phyloP scores from a whole-genome alignment of 176 grass and related monocot genomes.

The Typha latifolia region DNA sequence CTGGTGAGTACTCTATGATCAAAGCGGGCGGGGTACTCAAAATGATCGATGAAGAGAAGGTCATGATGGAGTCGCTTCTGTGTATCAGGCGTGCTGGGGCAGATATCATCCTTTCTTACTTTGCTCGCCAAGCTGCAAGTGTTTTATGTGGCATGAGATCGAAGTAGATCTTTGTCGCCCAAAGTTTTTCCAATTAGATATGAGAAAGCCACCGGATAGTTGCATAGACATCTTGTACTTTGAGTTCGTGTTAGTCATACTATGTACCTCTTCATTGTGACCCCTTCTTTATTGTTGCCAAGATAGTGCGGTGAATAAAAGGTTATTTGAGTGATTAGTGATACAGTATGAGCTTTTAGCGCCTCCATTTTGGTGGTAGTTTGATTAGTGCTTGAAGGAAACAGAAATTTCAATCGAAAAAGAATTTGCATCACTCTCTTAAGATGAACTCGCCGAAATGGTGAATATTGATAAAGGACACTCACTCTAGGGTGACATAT shows the following conservation, averaged over 20 bases:
- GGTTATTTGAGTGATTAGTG: background rate
- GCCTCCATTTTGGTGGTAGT: background rate
- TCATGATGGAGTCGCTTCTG: slow-evolving; percentile 97
- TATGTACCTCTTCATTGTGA: background rate
- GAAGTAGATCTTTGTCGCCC: slow-evolving; percentile 11
- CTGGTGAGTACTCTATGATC: slow-evolving; percentile 98
- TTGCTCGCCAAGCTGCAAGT: slow-evolving; percentile 73
- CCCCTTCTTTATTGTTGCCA: background rate
- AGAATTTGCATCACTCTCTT: no score
- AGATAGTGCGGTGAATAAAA: background rate
- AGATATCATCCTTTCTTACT: slow-evolving; percentile 88
- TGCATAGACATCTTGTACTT: background rate
- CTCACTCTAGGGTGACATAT: no score
- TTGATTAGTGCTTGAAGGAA: no score
- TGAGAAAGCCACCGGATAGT: background rate
- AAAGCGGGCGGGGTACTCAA: slow-evolving; percentile 62
- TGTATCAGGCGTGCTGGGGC: slow-evolving; percentile 74
- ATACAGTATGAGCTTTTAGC: background rate
- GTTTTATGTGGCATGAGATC: slow-evolving; percentile 53
- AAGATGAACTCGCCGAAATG: no score
- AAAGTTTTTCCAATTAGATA: background rate
- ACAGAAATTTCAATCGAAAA: no score
- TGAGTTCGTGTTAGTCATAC: no score
- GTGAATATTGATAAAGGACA: no score
- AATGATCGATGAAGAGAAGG: slow-evolving; percentile 94